A percentile compares a stretch with the other conserved stretches of the same genome.
These are phyloP conservation scores for Pterula multifida DNA, from an alignment of 1,284 basidiomycete genomes.

Conservation along the genomic window DNA sequence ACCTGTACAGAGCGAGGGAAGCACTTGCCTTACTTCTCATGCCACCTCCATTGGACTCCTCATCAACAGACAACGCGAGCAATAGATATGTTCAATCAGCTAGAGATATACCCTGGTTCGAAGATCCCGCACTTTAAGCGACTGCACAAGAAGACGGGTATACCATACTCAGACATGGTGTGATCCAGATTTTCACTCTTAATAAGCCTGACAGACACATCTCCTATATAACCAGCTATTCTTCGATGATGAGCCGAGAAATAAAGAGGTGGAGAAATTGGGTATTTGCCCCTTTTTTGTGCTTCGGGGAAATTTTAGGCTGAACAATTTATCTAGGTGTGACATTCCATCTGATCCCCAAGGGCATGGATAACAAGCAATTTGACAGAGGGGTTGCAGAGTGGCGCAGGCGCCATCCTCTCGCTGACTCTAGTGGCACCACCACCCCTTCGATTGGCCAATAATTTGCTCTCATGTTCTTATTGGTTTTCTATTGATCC, in stretches of 20 bases:
- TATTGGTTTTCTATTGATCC: too few species aligned
- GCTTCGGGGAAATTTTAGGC: background rate
- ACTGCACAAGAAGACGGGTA: conserved; percentile 65
- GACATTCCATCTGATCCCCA: conserved; percentile 48
- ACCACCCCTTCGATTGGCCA: too few species aligned
- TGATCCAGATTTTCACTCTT: too few species aligned
- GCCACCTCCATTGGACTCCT: conserved; percentile 29
- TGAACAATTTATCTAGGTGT: conserved; percentile 35
- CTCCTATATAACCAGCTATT: conserved; percentile 41
- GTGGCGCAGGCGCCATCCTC: conserved; percentile 43
- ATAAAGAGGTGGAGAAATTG: conserved; percentile 64
- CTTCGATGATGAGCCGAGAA: conserved; percentile 74
- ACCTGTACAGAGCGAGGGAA: conserved; percentile 49
- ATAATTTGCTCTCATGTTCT: too few species aligned
- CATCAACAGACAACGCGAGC: conserved; percentile 34
- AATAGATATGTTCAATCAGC: conserved; percentile 62
- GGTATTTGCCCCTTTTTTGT: conserved; percentile 24
- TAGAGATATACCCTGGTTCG: conserved; percentile 84
- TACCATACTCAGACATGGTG: conserved; percentile 80
- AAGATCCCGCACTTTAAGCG: conserved; percentile 74
- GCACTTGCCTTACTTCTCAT: conserved; percentile 62
- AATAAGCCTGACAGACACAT: too few species aligned
- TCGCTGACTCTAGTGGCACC: background rate
- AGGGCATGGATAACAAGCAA: conserved; percentile 37
- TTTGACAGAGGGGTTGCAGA: conserved; percentile 52